Evolutionary conservation across 768 basidiomycete species (phyloP), one percentile per base, ranked within the genome.

Genomic region (Crepidotus variabilis): DNA sequence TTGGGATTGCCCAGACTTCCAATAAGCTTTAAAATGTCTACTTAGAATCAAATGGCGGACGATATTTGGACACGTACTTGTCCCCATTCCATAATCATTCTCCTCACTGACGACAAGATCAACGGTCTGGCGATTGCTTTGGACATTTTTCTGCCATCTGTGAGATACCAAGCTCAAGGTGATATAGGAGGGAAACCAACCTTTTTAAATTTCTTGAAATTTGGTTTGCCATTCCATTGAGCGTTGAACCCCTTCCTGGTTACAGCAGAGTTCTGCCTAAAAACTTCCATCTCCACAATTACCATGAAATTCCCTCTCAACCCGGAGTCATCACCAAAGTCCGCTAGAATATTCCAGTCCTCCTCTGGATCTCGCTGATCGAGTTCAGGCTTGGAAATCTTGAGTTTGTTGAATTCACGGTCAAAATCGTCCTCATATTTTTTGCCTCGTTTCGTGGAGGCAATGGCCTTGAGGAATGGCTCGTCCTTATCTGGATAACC

Each of bases 171-270:
- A n/a, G 20, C 13, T 33, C 16, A 20, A 51, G 24, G 14, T 43
- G 5, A 4, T 51, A 32, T 10, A 43, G 24, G 36, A 43, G 24
- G 39, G 2, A 60, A 22, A 60, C 76, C 28, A n/a, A 85, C 86
- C 79, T 83, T 84, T 60, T 82, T 88, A 62, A 92, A 92, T 67
- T 85, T 91, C 66, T 92, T 92, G 70, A 84, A 90, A 63, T 92
- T 83, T 0, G 81, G 80, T 48, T 74, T 72, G 1, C 80, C 80
- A 54, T 78, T 73, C 83, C 80, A 81, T 18, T 74, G 65, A 2
- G 67, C 56, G 53, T 65, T 66, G 23, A 56, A 60, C 43, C 54
- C 47, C 2, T 62, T 54, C 43, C 54, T 54, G 16, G 33, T 23
- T 16, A 32, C 13, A 23, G 9, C 54, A 1, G 32, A 4, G 2